Evolutionary conservation across 768 basidiomycete genomes (phyloP), one percentile per base, ranked within the genome.

Genomic region (Naematelia aurantialba): DNA sequence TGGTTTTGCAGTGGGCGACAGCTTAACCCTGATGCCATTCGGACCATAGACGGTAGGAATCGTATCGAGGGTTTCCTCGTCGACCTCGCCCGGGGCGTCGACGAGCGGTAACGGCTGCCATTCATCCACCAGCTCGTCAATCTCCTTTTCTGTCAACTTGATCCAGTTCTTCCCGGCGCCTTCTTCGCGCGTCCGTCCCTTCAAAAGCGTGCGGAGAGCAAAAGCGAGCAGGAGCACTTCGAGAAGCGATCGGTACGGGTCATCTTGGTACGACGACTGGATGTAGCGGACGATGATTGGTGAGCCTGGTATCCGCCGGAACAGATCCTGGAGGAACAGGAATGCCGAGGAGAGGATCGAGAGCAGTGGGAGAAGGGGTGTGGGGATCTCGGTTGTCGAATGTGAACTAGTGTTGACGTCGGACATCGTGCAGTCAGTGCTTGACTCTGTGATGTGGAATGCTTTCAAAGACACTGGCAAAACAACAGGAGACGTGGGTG

Each of bases 91-190:
- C 4, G 88, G 84, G 42, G 81, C 82, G 27, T 75, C 72, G 2
- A 82, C 85, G 8, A 99, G 82, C 5, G 89, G 85, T 61, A 93
- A 89, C 0, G 96, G 96, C 1, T 79, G 80, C 91, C 92, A 99
- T 76, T 98, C 96, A 52, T 90, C 87, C 1, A 99, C 92, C 25
- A 98, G 83, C 72, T 98, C 96, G 73, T 98, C 86, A 45, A 98
- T 85, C 86, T 98, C 96, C 92, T 96, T 91, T 67, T 92, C 90
- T 54, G 81, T 85, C 65, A 98, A 88, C 69, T 90, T 82, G 57
- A 98, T 90, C 72, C 91, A 97, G 78, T 92, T 87, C 72, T 88
- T 90, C 4, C 86, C 87, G 24, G 83, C 84, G 58, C 85, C 83
- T 67, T 96, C 92, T 48, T 88, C 87, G 39, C 91, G 82, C 0